Conservation (phyloP, 2,329 filamentous ascomycete genomes). For the Trichoderma sp. region DNA sequence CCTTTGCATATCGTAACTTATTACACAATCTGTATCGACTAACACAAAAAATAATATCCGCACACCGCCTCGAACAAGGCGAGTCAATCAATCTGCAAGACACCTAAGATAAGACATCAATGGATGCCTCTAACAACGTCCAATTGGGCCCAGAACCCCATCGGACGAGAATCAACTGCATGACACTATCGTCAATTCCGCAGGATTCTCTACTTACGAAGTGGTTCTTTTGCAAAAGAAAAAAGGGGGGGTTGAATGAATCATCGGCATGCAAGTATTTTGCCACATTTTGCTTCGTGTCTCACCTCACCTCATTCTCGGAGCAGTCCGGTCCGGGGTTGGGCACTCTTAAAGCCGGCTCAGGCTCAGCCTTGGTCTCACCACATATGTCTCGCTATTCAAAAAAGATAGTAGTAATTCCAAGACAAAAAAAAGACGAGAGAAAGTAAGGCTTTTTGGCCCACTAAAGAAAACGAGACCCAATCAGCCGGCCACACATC, state of each 20-base stretch:
- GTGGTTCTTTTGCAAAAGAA: background rate
- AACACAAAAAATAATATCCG: background rate
- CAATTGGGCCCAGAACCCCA: background rate
- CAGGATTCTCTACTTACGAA: background rate
- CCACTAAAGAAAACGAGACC: background rate
- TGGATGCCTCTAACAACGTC: background rate
- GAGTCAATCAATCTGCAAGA: background rate
- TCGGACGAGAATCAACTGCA: background rate
- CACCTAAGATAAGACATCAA: background rate
- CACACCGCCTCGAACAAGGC: background rate
- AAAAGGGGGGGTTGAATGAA: background rate
- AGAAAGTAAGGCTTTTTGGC: background rate
- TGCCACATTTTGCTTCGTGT: background rate
- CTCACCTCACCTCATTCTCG: background rate
- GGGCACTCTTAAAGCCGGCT: background rate
- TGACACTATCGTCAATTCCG: background rate
- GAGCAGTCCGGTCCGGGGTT: background rate
- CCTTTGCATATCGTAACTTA: background rate
- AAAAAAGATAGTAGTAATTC: background rate
- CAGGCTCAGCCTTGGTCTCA: background rate
- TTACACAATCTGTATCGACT: background rate
- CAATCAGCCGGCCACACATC: slow-evolving; percentile 14
- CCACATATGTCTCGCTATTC: background rate
- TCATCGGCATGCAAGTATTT: background rate
- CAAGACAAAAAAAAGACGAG: background rate